phyloP scores from a whole-genome alignment of 2,329 filamentous ascomycete species.

The Colletotrichum sp. region DNA sequence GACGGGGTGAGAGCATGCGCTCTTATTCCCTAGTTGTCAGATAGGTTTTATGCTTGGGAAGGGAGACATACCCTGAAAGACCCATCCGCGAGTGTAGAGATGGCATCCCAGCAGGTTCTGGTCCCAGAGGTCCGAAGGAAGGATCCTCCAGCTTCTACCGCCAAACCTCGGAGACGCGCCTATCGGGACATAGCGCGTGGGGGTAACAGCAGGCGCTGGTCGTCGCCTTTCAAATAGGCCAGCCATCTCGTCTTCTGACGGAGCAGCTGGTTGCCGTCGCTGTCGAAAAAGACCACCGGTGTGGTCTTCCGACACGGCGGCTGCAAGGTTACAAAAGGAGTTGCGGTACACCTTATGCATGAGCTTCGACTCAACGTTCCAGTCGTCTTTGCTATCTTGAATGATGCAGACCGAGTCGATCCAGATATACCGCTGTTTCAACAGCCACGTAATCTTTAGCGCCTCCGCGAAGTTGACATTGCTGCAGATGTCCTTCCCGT shows the following conservation, averaged over 20 bases:
- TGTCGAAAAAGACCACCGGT: slow-evolving; percentile 8
- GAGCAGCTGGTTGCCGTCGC: slow-evolving; percentile 3
- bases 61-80: slow-evolving; percentile 1
- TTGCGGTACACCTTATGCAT: slow-evolving; percentile 20
- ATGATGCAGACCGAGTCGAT: slow-evolving; percentile 32
- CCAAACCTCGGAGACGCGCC: neutral
- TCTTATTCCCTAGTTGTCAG: neutral
- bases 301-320: slow-evolving; percentile 4
- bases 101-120: neutral
- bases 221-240: neutral
- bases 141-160: neutral
- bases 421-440: slow-evolving; percentile 27
- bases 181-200: neutral
- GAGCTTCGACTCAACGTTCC: slow-evolving; percentile 13
- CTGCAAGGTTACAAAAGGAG: slow-evolving; percentile 23
- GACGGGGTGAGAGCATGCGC: slow-evolving; percentile 24
- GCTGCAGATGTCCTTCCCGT: neutral
- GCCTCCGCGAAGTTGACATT: slow-evolving; percentile 25
- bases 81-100: slow-evolving; percentile 10
- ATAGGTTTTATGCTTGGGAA: neutral
- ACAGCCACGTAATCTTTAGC: slow-evolving; percentile 8
- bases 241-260: neutral
- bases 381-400: slow-evolving; percentile 20
- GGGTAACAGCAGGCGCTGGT: neutral
- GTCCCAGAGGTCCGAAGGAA: slow-evolving; percentile 1